phyloP scores from a whole-genome alignment of 1,284 basidiomycete species.

The Leccinum pallidistipes region DNA sequence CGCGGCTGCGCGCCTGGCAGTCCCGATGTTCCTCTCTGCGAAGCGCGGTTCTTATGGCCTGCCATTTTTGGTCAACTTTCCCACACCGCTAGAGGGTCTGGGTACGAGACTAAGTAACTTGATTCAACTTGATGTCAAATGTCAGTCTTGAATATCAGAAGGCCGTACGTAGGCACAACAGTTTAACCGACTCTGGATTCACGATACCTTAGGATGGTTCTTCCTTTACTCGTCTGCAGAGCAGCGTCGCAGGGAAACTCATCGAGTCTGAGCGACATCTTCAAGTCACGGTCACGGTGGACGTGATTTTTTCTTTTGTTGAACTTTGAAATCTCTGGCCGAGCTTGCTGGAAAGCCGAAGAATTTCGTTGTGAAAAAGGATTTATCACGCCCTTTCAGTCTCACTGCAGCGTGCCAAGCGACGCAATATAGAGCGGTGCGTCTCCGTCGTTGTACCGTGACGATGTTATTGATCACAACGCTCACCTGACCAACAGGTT shows the following conservation, averaged over 20 bases:
- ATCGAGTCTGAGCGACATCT: slow-evolving; percentile 96
- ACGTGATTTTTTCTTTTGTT: no score
- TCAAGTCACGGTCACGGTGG: no score
- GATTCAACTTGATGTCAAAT: no score
- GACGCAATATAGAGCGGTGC: slow-evolving; percentile 96
- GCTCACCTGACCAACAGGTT: slow-evolving; percentile 48
- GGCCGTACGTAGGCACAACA: background rate
- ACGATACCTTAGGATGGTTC: slow-evolving; percentile 72
- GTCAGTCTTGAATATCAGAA: no score
- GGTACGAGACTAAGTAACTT: no score
- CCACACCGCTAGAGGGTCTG: no score
- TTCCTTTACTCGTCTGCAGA: slow-evolving; percentile 99
- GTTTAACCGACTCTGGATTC: slow-evolving; percentile 20
- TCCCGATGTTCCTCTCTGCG: no score
- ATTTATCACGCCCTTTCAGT: slow-evolving; percentile 88
- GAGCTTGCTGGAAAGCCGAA: slow-evolving; percentile 86
- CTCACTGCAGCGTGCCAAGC: slow-evolving; percentile 94
- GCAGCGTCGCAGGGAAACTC: slow-evolving; percentile 89
- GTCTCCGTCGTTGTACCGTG: slow-evolving; percentile 16
- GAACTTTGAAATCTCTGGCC: slow-evolving; percentile 89
- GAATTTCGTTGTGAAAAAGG: slow-evolving; percentile 95
- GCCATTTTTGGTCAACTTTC: no score
- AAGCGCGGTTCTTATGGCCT: no score
- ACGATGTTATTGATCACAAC: slow-evolving; percentile 16
- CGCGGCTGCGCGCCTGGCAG: no score